Evolutionary conservation across 768 basidiomycete genomes (phyloP).

Genomic region (Kwoniella sp.): DNA sequence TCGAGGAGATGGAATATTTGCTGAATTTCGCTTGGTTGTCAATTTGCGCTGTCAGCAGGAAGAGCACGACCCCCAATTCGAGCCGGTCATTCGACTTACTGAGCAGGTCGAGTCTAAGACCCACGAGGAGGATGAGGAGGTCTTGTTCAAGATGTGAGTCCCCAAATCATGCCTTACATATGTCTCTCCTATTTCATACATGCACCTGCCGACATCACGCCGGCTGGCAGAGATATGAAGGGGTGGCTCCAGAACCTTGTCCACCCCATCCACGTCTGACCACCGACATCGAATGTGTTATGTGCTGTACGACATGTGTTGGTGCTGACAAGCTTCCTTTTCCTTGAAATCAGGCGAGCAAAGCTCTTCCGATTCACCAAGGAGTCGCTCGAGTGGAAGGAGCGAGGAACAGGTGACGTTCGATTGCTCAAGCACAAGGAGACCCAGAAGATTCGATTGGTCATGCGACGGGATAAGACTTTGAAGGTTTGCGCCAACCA

Average conservation of each 20-base stretch:
- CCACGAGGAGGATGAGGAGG: slow-evolving; percentile 87
- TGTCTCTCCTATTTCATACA: slow-evolving; percentile 1
- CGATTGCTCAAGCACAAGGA: slow-evolving; percentile 86
- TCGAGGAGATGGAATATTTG: too few species aligned
- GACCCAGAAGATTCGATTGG: slow-evolving; percentile 86
- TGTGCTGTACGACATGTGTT: too few species aligned
- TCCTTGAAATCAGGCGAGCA: too few species aligned
- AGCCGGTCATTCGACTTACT: slow-evolving; percentile 94
- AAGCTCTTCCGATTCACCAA: slow-evolving; percentile 95
- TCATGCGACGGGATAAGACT: slow-evolving; percentile 99
- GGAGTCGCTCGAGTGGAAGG: slow-evolving; percentile 87
- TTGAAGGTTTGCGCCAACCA: slow-evolving; percentile 99
- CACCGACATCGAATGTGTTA: too few species aligned
- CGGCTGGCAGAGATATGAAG: too few species aligned
- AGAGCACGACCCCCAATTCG: slow-evolving; percentile 85
- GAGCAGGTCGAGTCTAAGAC: slow-evolving; percentile 96
- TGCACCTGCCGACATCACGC: too few species aligned
- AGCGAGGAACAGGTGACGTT: slow-evolving; percentile 94
- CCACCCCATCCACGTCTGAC: too few species aligned
- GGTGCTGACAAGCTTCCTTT: too few species aligned
- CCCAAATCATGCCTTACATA: too few species aligned
- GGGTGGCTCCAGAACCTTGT: too few species aligned
- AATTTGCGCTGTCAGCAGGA: slow-evolving; percentile 58
- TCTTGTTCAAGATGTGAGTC: slow-evolving; percentile 91
- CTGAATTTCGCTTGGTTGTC: background rate